Evolutionary conservation across 2,329 filamentous ascomycete genomes (phyloP).

Genomic region (Allantophomopsis cytisporea): DNA sequence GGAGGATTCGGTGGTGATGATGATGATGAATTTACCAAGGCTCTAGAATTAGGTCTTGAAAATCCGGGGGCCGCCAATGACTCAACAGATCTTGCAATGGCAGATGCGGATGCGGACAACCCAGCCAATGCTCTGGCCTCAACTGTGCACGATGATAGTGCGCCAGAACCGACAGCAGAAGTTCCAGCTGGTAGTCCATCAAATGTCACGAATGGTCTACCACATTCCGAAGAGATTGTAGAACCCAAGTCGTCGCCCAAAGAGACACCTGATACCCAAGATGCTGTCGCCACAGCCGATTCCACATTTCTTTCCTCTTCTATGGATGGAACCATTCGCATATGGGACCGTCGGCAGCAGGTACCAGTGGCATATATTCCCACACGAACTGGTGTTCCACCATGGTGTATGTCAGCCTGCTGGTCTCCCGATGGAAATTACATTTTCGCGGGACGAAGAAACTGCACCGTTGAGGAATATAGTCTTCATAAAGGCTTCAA

Average conservation of each 20-base stretch:
- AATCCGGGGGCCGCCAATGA: constrained; percentile 10
- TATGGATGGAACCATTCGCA: constrained; percentile 75
- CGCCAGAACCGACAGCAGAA: constrained; percentile 2
- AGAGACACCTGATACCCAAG: constrained; percentile 26
- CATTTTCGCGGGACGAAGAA: constrained; percentile 84
- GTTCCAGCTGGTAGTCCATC: background rate
- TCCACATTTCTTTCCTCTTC: constrained; percentile 80
- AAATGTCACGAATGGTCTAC: constrained; percentile 29
- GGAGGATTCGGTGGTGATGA: constrained; percentile 67
- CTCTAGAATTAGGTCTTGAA: constrained; percentile 40
- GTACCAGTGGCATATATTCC: constrained; percentile 69
- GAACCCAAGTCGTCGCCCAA: constrained; percentile 9
- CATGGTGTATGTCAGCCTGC: constrained; percentile 95
- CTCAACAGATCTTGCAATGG: constrained; percentile 14
- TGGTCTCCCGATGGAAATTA: constrained; percentile 94
- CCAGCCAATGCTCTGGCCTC: background rate
- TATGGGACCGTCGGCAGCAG: constrained; percentile 78
- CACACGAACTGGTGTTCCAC: constrained; percentile 63
- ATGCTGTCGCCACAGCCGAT: constrained; percentile 48
- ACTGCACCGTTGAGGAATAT: constrained; percentile 90
- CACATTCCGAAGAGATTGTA: constrained; percentile 28
- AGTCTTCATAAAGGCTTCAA: constrained; percentile 70
- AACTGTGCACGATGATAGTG: constrained; percentile 5
- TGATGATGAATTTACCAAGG: constrained; percentile 68
- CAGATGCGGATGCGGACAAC: constrained; percentile 3